Evolutionary conservation across 768 basidiomycete species (phyloP), one percentile per base, ranked within the genome.

Genomic region (Mycena alexandri): DNA sequence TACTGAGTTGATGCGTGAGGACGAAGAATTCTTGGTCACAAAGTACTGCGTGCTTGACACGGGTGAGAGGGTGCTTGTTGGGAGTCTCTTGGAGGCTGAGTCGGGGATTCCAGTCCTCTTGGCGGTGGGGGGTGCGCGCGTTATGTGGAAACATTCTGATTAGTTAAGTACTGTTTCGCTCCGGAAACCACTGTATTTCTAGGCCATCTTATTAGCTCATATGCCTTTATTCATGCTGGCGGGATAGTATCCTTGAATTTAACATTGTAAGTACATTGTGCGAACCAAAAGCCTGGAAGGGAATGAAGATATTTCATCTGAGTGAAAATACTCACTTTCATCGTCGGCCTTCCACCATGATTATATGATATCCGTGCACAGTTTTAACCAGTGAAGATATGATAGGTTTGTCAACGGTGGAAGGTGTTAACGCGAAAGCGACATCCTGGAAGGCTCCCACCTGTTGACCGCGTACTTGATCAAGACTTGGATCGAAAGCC

Each of bases 311-410:
- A 6, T 29, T 29, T 29, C 29, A 29, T 29, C 6, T 6, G 29
- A 29, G 29, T n/a, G n/a, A n/a, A 36, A 6, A 12, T 36, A 36
- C 34, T 6, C 12, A 36, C 34, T 6, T 36, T 36, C 36, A 89
- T 41, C 92, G 87, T 42, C 93, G 87, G 19, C 93, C 93, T 80
- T 95, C 93, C 9, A 94, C 93, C 92, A 95, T 93, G 77, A 95
- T 94, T 73, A 95, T 90, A 75, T 95, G 94, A 78, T 95, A 95
- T 16, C 94, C 94, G 74, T 90, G 90, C 67, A 85, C 87, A 8
- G 94, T 95, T 79, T 94, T 95, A 38, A 95, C 90, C 54, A 95
- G 85, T 17, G 88, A 79, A 2, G 93, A 92, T 19, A 87, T 74
- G 55, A 86, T 79, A 5, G 94, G 93, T 69, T 92, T 94, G 78